These are phyloP conservation scores for Sporothrix pseudoabietina DNA, from an alignment of 2,329 filamentous ascomycete genomes.

Conservation along the genomic window DNA sequence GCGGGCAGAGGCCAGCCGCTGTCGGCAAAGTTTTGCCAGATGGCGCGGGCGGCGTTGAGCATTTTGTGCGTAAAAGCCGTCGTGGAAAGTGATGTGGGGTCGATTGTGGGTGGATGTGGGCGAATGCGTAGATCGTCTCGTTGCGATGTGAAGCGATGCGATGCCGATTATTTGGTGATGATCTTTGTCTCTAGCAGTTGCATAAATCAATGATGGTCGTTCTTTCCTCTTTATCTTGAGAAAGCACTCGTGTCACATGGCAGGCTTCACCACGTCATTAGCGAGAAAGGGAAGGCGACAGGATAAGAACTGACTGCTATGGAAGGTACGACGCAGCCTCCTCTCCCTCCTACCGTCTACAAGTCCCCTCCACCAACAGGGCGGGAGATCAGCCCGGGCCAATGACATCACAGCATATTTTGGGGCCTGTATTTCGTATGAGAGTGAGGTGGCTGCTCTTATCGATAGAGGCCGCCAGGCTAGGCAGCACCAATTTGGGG, in stretches of 20 bases:
- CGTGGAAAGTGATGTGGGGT: background rate
- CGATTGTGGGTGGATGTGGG: background rate
- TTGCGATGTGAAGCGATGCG: background rate
- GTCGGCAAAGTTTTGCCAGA: constrained; percentile 6
- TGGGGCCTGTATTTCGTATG: background rate
- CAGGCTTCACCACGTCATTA: background rate
- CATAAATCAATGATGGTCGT: background rate
- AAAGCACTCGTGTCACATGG: background rate
- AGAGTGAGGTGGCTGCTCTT: background rate
- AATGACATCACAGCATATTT: constrained; percentile 30
- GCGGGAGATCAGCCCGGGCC: background rate
- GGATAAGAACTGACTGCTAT: background rate
- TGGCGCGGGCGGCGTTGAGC: background rate
- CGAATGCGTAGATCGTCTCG: background rate
- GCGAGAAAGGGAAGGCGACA: background rate
- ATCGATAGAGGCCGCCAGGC: constrained; percentile 3
- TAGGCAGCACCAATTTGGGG: background rate
- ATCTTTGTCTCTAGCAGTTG: background rate
- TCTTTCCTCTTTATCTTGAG: background rate
- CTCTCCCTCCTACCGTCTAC: background rate
- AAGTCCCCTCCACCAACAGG: too few species aligned
- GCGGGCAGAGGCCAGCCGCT: background rate
- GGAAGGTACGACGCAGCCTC: background rate
- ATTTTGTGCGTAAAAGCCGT: background rate
- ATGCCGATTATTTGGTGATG: background rate